Conservation (phyloP, 1,284 basidiomycete species). For the Naganishia liquefaciens region DNA sequence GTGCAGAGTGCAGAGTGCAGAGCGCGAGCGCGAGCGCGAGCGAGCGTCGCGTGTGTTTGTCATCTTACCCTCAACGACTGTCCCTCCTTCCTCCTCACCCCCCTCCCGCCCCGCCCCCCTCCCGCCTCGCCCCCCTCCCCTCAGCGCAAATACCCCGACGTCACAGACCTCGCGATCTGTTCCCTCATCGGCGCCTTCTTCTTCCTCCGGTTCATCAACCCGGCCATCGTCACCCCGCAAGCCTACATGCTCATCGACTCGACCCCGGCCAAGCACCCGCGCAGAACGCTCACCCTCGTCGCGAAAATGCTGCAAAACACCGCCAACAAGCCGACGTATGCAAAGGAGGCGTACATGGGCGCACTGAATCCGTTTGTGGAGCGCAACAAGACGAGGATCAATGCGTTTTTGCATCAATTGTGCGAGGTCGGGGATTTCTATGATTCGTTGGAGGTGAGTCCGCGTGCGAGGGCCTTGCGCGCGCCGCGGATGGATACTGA, state of each 20-base stretch:
- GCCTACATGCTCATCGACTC: conserved; percentile 99
- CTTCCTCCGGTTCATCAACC: conserved; percentile 99
- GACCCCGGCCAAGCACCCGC: conserved; percentile 93
- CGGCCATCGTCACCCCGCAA: conserved; percentile 98
- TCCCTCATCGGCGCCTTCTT: conserved; percentile 99
- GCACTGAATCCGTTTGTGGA: conserved; percentile 97
- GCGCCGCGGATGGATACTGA: not conserved
- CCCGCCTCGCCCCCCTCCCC: too few relatives aligned
- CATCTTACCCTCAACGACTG: not conserved
- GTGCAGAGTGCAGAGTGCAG: not conserved
- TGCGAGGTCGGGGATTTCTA: conserved; percentile 99
- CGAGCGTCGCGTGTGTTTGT: too few relatives aligned
- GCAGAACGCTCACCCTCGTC: conserved; percentile 95
- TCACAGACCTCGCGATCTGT: conserved; percentile 95
- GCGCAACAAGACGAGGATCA: conserved; percentile 95
- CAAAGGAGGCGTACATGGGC: conserved; percentile 98
- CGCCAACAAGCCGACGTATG: conserved; percentile 96
- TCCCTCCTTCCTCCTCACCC: not conserved
- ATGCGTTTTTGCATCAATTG: conserved; percentile 91
- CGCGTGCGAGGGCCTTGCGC: too few relatives aligned
- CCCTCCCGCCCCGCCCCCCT: too few relatives aligned
- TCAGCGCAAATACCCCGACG: conserved; percentile 96
- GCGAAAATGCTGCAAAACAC: conserved; percentile 99
- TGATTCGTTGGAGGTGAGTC: conserved; percentile 87
- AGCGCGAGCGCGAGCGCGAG: too few relatives aligned